Conservation (phyloP, 2,329 filamentous ascomycete genomes). For the Bisporella sp. region DNA sequence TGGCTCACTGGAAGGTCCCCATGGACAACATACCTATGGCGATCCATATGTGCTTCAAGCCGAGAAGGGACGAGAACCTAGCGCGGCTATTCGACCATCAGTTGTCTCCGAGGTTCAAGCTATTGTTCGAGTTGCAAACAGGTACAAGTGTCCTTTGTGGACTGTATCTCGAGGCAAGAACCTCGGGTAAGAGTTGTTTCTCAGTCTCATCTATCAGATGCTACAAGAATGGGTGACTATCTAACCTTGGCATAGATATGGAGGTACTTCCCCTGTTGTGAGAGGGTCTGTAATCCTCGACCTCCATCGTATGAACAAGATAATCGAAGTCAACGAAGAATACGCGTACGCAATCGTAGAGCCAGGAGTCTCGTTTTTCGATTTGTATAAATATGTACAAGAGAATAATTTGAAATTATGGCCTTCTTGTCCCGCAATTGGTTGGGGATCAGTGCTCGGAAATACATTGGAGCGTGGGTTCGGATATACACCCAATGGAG, state of each 20-base stretch:
- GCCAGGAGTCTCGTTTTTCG: slow-evolving; percentile 47
- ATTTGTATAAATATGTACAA: slow-evolving; percentile 39
- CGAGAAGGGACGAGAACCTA: slow-evolving; percentile 32
- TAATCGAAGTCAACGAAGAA: slow-evolving; percentile 43
- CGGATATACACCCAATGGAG: slow-evolving; percentile 39
- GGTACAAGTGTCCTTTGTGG: slow-evolving; percentile 38
- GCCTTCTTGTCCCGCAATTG: slow-evolving; percentile 33
- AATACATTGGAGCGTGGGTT: slow-evolving; percentile 39
- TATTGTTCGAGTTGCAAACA: slow-evolving; percentile 36
- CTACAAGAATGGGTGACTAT: too few species aligned
- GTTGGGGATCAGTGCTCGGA: slow-evolving; percentile 37
- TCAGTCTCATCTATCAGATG: too few species aligned
- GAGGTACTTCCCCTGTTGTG: slow-evolving; percentile 44
- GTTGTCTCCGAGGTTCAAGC: slow-evolving; percentile 39
- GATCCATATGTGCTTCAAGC: slow-evolving; percentile 12
- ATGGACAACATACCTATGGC: too few species aligned
- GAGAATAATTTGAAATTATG: slow-evolving; percentile 14
- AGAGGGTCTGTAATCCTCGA: slow-evolving; percentile 44
- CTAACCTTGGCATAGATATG: neutral
- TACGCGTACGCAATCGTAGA: slow-evolving; percentile 45
- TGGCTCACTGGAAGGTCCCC: too few species aligned
- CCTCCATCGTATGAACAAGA: slow-evolving; percentile 45
- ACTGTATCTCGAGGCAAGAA: slow-evolving; percentile 38
- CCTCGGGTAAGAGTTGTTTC: slow-evolving; percentile 31
- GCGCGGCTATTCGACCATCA: slow-evolving; percentile 5